phyloP scores from a whole-genome alignment of 2,329 filamentous ascomycete species.

The Trichoderma harzianum region DNA sequence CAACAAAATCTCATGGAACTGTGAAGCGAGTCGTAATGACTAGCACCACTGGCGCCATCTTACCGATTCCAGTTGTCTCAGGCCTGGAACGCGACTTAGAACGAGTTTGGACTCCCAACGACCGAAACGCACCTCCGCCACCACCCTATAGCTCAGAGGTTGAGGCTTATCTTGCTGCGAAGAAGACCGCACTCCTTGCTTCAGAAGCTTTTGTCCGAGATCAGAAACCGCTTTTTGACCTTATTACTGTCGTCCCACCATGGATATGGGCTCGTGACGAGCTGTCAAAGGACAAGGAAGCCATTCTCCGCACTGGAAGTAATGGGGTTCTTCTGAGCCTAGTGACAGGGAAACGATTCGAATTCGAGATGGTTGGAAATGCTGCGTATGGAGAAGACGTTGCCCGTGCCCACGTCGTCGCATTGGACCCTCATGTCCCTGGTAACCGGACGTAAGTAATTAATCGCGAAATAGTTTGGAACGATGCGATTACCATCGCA shows the following conservation, averaged over 20 bases:
- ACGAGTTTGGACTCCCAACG: not conserved
- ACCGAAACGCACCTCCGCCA: not conserved
- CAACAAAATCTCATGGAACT: not conserved
- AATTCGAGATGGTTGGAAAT: not conserved
- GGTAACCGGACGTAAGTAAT: not conserved
- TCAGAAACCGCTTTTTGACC: not conserved
- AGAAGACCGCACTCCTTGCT: not conserved
- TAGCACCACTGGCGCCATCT: not conserved
- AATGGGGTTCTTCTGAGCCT: not conserved
- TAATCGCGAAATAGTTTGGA: not conserved
- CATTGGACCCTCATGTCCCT: not conserved
- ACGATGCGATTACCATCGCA: not conserved
- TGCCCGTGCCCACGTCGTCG: not conserved
- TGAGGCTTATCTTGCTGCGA: not conserved
- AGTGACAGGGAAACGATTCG: not conserved
- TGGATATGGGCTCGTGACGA: not conserved
- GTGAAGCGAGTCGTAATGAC: not conserved
- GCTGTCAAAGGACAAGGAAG: not conserved
- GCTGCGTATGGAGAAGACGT: not conserved
- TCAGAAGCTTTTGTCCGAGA: not conserved
- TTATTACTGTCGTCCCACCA: not conserved
- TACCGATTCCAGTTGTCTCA: not conserved
- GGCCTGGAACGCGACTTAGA: not conserved
- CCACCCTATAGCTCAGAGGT: not conserved
- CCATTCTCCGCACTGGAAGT: not conserved